These are phyloP conservation scores for Diaporthe sp. DNA, from an alignment of 2,329 filamentous ascomycete genomes.

Conservation along the genomic window DNA sequence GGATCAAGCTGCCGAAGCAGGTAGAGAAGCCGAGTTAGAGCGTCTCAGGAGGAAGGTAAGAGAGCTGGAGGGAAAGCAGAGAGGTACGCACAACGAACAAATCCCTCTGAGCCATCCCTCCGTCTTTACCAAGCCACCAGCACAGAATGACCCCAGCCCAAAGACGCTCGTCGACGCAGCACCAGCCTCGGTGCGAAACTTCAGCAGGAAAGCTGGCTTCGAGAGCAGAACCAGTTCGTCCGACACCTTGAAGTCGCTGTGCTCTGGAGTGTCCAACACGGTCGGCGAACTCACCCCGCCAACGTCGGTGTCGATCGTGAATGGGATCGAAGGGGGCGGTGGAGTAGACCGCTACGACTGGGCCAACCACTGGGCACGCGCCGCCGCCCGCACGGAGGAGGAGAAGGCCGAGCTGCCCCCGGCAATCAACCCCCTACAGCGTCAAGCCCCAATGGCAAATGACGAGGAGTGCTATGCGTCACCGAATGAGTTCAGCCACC, in stretches of 20 bases:
- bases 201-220: no score
- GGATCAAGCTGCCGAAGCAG: not conserved
- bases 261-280: not conserved
- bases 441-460: not conserved
- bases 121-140: not conserved
- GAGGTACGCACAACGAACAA: not conserved
- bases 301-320: not conserved
- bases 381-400: not conserved
- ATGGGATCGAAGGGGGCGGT: no score
- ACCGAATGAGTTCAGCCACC: no score
- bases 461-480: not conserved
- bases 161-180: not conserved
- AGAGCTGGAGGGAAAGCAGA: slow-evolving; percentile 1
- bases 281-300: not conserved
- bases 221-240: not conserved
- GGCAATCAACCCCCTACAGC: not conserved
- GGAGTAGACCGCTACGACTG: not conserved
- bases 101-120: not conserved
- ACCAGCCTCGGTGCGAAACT: not conserved
- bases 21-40: not conserved
- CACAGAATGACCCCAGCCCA: no score
- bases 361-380: slow-evolving; percentile 1
- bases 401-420: not conserved
- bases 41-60: not conserved
- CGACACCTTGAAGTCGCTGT: not conserved